phyloP scores from a whole-genome alignment of 495 filamentous ascomycete species.

The Saxispiralis lemnorum region DNA sequence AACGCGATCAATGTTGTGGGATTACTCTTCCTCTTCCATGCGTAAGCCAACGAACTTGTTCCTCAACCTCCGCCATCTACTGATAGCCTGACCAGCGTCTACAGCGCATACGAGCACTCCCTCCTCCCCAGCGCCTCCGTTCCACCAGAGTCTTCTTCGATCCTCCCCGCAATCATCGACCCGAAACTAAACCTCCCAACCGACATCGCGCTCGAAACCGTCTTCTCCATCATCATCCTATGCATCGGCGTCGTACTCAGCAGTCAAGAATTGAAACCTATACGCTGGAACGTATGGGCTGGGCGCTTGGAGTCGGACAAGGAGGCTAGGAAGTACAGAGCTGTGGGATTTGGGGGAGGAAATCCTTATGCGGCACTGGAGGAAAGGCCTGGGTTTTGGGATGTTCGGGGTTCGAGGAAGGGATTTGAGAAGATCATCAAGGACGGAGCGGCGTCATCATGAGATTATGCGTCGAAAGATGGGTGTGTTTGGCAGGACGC shows the following conservation, averaged over 20 bases:
- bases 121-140: slow-evolving; percentile 12
- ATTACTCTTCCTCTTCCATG: slow-evolving; percentile 26
- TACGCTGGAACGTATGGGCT: slow-evolving; percentile 27
- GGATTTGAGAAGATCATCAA: slow-evolving; percentile 27
- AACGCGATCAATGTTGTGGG: slow-evolving; percentile 21
- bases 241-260: slow-evolving; percentile 24
- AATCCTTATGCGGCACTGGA: slow-evolving; percentile 26
- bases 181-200: slow-evolving; percentile 19
- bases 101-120: slow-evolving; percentile 30
- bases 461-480: neutral
- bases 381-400: slow-evolving; percentile 26
- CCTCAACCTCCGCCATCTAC: slow-evolving; percentile 2
- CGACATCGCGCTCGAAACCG: slow-evolving; percentile 28
- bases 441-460: slow-evolving; percentile 10
- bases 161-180: slow-evolving; percentile 10
- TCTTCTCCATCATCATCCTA: slow-evolving; percentile 24
- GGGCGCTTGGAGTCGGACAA: slow-evolving; percentile 21
- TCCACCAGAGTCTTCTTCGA: slow-evolving; percentile 1
- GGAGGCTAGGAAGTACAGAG: slow-evolving; percentile 11
- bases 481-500: no score
- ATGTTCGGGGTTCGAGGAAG: slow-evolving; percentile 27
- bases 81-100: slow-evolving; percentile 23
- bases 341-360: slow-evolving; percentile 18
- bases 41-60: slow-evolving; percentile 18
- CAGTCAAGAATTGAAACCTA: slow-evolving; percentile 23